Conservation (phyloP, 139 green algal genomes). For the Astrephomene gubernaculifera region DNA sequence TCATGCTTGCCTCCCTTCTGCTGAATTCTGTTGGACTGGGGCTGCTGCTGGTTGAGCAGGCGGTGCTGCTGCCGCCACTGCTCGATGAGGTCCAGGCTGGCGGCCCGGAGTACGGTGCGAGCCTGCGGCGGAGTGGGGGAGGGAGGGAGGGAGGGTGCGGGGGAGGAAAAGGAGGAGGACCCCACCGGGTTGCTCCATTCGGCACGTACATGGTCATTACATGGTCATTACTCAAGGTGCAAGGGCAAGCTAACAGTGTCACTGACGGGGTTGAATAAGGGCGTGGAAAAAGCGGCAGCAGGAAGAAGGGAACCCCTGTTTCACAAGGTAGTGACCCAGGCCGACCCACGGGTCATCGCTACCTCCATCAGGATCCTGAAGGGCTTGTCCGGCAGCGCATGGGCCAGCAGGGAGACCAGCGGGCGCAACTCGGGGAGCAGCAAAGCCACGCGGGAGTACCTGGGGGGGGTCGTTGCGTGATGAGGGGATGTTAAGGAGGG, state of each 20-base stretch:
- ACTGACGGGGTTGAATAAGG: not conserved
- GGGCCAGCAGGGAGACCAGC: constrained; percentile 23
- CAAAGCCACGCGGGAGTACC: constrained; percentile 25
- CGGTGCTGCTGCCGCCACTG: not conserved
- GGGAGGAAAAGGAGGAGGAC: no score
- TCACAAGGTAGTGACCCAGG: not conserved
- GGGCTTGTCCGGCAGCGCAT: constrained; percentile 36
- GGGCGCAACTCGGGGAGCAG: constrained; percentile 41
- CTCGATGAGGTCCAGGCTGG: not conserved
- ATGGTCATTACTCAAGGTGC: not conserved
- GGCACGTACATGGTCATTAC: no score
- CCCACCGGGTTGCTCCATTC: no score
- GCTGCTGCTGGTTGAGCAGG: not conserved
- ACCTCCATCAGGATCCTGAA: constrained; percentile 39
- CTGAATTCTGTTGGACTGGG: no score
- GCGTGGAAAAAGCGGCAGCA: not conserved
- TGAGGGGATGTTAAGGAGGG: not conserved
- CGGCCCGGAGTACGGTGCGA: not conserved
- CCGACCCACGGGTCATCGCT: not conserved
- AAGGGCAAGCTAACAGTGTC: not conserved
- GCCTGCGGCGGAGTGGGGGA: not conserved
- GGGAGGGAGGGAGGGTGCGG: not conserved
- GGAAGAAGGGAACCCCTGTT: not conserved
- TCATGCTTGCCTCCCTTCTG: no score
- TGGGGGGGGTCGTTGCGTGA: not conserved